These are phyloP conservation scores for Ogataea sp. DNA, from an alignment of 805 yeast genomes.

Conservation along the genomic window DNA sequence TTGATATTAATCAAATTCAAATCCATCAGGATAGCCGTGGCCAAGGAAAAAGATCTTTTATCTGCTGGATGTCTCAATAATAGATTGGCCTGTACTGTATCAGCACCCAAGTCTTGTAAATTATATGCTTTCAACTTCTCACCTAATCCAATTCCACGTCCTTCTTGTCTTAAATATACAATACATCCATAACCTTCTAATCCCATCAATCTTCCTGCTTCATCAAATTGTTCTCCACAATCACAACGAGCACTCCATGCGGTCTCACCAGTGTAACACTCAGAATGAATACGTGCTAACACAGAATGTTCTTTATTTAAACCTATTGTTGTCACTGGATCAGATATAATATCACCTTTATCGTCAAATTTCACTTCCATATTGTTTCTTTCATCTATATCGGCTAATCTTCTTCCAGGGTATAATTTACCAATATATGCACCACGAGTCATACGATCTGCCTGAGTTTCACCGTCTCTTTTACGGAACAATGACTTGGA, in stretches of 20 bases:
- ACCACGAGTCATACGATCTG: slow-evolving; percentile 96
- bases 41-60: slow-evolving; percentile 88
- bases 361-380: slow-evolving; percentile 32
- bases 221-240: slow-evolving; percentile 98
- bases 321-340: slow-evolving; percentile 16
- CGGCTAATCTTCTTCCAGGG: slow-evolving; percentile 79
- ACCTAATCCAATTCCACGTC: slow-evolving; percentile 97
- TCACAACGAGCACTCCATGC: slow-evolving; percentile 99
- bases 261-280: slow-evolving; percentile 98
- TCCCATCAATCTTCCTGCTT: slow-evolving; percentile 93
- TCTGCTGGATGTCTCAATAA: slow-evolving; percentile 95
- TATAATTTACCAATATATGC: slow-evolving; percentile 86
- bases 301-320: slow-evolving; percentile 32
- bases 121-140: slow-evolving; percentile 96
- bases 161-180: slow-evolving; percentile 94
- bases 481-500: slow-evolving; percentile 61
- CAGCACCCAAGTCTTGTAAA: slow-evolving; percentile 96
- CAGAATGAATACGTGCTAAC: slow-evolving; percentile 87
- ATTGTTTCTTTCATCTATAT: slow-evolving; percentile 39
- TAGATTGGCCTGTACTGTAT: slow-evolving; percentile 93
- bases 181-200: slow-evolving; percentile 84
- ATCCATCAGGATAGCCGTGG: slow-evolving; percentile 87
- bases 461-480: slow-evolving; percentile 69
- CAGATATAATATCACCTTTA: slow-evolving; percentile 27
- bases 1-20: slow-evolving; percentile 66